Evolutionary conservation across 2,329 filamentous ascomycete genomes (phyloP), one percentile per base, ranked within the genome.

Genomic region (Colletotrichum sp.): DNA sequence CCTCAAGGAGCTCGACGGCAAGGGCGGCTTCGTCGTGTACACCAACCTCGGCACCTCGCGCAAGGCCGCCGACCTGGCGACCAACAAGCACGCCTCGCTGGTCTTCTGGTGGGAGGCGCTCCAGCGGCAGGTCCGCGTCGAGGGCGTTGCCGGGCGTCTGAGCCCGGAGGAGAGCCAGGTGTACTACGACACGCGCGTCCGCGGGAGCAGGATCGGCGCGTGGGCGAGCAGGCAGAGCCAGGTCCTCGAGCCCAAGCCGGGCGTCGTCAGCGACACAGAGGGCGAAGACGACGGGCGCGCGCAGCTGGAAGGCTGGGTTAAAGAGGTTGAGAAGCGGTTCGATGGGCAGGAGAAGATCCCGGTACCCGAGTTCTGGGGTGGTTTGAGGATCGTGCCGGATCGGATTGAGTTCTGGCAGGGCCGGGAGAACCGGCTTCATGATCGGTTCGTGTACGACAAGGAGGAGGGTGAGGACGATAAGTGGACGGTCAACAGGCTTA

Each of bases 351-450:
- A 98, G 32, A 86, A 94, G 72, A 98, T 99, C 79, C 96, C 96
- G 2, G 93, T 98, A 66, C 97, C 97, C 6, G 93, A 95, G 12
- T 98, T 98, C 84, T 99, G 97, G 97, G 97, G 97, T 34, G 97
- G 97, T 0, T 83, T 98, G 83, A 92, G 96, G 80, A 91, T 99
- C 76, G 90, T 96, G 78, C 96, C 97, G 1, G 94, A 96, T 82
- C 91, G 92, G 80, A 90, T 99, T 65, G 97, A 99, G 89, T 99
- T 99, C 84, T 99, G 97, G 92, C 96, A 98, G 88, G 97, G 97
- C 4, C 91, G 97, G 80, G 91, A 95, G 82, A 98, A 94, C 86
- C 90, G 97, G 75, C 86, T 99, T 84, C 97, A 99, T 86, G 97
- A 99, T 88, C 93, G 97, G 28, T 99, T 99, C 84, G 90, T 93